Conservation (phyloP, 371 early-diverging fungal species). For the Zychaea mexicana region DNA sequence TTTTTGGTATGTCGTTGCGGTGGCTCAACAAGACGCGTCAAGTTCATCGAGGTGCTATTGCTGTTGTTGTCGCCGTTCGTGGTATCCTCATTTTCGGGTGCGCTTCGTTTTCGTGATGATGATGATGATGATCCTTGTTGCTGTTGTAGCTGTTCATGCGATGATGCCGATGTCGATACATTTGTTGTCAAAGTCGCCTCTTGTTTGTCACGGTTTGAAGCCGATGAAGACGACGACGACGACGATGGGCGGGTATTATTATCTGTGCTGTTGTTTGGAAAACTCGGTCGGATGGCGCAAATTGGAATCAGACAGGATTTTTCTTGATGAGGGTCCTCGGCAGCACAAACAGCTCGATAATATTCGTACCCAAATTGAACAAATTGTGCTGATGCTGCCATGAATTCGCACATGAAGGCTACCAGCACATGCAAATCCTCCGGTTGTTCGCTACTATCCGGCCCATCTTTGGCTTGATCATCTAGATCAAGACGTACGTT, state of each 20-base stretch:
- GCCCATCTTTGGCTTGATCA: background rate
- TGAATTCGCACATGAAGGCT: conserved; percentile 48
- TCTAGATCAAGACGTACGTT: conserved; percentile 34
- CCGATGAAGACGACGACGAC: background rate
- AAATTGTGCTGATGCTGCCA: conserved; percentile 38
- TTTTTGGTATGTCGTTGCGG: conserved; percentile 15
- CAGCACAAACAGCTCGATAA: conserved; percentile 41
- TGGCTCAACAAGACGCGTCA: background rate
- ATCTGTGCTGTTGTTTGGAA: background rate
- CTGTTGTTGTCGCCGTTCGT: background rate
- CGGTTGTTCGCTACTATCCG: background rate
- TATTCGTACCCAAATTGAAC: conserved; percentile 46
- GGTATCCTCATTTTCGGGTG: background rate
- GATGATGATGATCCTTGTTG: too few species aligned
- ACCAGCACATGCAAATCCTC: conserved; percentile 22
- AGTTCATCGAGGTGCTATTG: background rate
- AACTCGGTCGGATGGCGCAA: conserved; percentile 37
- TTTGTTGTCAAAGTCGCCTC: background rate
- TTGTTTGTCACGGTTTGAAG: background rate
- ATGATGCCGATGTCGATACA: background rate
- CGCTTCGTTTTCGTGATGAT: conserved; percentile 6
- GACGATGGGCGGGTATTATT: background rate
- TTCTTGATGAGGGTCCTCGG: conserved; percentile 28
- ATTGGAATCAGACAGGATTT: conserved; percentile 48
- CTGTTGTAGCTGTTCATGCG: background rate